These are phyloP conservation scores for Pestalotiopsis sp. DNA, from an alignment of 2,329 filamentous ascomycete species.

Conservation along the genomic window DNA sequence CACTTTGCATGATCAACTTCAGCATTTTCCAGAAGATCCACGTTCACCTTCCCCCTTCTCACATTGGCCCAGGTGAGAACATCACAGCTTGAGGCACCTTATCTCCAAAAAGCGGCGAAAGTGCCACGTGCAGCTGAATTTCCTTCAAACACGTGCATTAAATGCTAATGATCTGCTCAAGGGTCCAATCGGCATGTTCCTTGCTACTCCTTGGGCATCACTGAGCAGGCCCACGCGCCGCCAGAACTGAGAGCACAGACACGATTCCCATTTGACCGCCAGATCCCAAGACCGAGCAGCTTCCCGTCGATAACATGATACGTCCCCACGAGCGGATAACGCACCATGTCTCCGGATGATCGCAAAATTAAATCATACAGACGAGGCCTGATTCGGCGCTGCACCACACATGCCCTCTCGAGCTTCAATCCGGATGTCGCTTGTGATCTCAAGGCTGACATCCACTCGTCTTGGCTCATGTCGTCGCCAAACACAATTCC, in stretches of 20 bases:
- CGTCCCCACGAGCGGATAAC: constrained; percentile 36
- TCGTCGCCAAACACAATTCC: constrained; percentile 44
- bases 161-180: too few species aligned
- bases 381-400: constrained; percentile 31
- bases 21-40: too few species aligned
- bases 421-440: constrained; percentile 8
- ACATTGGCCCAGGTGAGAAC: too few species aligned
- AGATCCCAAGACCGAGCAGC: neutral
- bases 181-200: too few species aligned
- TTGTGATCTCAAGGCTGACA: constrained; percentile 22
- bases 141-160: too few species aligned
- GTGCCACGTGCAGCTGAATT: too few species aligned
- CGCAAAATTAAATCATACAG: constrained; percentile 36
- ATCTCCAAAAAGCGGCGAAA: too few species aligned
- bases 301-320: constrained; percentile 26
- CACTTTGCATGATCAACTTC: too few species aligned
- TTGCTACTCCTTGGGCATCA: neutral
- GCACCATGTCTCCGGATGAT: constrained; percentile 22
- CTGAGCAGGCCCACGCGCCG: neutral
- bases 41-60: too few species aligned
- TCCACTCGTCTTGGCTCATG: constrained; percentile 31
- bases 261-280: neutral
- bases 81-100: too few species aligned
- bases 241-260: neutral
- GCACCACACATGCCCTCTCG: constrained; percentile 28